Evolutionary conservation across 1,139 yeast species (phyloP).

Genomic region (Kodamaea sp.): DNA sequence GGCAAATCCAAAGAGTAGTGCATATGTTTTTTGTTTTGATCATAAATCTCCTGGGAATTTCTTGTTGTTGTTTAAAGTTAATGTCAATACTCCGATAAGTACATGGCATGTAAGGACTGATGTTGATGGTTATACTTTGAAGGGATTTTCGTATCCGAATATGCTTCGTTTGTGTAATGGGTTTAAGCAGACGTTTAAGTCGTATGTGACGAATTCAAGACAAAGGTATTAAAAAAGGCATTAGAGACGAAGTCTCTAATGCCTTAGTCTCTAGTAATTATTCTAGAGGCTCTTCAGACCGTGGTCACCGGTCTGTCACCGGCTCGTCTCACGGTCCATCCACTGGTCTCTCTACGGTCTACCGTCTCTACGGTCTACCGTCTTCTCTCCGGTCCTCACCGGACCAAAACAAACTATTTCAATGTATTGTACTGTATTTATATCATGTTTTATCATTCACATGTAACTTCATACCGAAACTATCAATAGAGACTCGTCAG

Average conservation of each 20-base stretch:
- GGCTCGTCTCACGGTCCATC: too few species aligned
- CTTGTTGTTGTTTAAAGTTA: constrained; percentile 74
- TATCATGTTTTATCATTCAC: constrained; percentile 13
- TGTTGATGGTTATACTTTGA: constrained; percentile 79
- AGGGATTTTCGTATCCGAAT: constrained; percentile 79
- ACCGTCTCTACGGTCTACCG: too few species aligned
- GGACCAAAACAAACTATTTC: too few species aligned
- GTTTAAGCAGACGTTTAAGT: constrained; percentile 63
- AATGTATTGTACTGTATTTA: too few species aligned
- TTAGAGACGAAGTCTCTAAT: too few species aligned
- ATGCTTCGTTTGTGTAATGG: constrained; percentile 90
- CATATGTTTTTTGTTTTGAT: constrained; percentile 88
- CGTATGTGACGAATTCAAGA: constrained; percentile 21
- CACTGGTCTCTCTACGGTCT: too few species aligned
- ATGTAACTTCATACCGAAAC: constrained; percentile 63
- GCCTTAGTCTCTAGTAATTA: too few species aligned
- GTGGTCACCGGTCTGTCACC: too few species aligned
- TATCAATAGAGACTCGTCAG: too few species aligned
- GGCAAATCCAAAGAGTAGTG: constrained; percentile 88
- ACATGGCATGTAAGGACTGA: constrained; percentile 90
- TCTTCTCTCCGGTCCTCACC: too few species aligned
- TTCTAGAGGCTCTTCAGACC: too few species aligned
- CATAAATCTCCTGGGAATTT: constrained; percentile 93
- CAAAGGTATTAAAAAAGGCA: too few species aligned
- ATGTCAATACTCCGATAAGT: constrained; percentile 65